phyloP scores from a whole-genome alignment of 345 rosid species.

The Syzygium oleosum region DNA sequence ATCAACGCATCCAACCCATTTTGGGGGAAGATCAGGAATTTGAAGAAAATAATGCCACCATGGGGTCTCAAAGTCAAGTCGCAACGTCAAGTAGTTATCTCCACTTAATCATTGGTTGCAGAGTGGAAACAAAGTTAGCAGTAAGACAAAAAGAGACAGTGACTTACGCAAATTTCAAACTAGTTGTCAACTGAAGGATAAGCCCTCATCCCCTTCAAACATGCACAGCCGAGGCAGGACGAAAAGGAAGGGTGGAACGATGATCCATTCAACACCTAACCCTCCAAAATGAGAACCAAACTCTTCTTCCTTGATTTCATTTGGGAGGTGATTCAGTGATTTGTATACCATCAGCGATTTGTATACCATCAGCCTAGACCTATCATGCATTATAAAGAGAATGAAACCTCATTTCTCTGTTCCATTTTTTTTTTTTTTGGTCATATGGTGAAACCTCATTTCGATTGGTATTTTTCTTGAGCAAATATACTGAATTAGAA shows the following conservation, averaged over 20 bases:
- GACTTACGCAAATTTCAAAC: neutral
- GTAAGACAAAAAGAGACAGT: neutral
- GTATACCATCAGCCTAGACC: neutral
- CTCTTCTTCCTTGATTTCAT: neutral
- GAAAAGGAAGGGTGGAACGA: neutral
- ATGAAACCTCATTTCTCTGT: neutral
- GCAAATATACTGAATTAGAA: neutral
- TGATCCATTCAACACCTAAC: neutral
- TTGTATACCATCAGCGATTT: neutral
- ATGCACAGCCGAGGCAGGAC: neutral
- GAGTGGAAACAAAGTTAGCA: neutral
- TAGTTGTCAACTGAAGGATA: neutral
- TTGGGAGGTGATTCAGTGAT: neutral
- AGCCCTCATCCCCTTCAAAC: neutral
- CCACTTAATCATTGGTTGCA: neutral
- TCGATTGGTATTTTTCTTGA: neutral
- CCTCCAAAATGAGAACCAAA: neutral
- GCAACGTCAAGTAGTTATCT: neutral
- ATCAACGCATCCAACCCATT: neutral
- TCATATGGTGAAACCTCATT: neutral
- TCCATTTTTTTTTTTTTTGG: too few relatives aligned
- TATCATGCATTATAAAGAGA: neutral
- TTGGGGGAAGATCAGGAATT: neutral
- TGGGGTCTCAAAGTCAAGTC: neutral
- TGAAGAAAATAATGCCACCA: neutral